Evolutionary conservation across 2,329 filamentous ascomycete species (phyloP).

Genomic region (Hypocreales sp.): DNA sequence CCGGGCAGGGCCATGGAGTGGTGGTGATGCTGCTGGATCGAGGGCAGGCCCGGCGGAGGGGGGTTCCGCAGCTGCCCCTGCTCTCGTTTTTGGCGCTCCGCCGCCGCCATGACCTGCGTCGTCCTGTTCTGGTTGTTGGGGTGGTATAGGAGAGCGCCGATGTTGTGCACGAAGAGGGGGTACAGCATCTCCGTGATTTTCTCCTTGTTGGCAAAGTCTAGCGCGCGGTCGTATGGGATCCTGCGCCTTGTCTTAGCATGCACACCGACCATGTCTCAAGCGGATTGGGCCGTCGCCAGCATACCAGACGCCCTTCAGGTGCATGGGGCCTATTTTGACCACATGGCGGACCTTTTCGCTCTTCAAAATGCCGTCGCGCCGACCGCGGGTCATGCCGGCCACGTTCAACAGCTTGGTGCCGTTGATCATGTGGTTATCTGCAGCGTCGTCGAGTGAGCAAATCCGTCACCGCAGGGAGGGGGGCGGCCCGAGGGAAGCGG

Average conservation of each 20-base stretch:
- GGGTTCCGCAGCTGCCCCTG: slow-evolving; percentile 47
- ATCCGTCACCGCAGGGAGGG: neutral
- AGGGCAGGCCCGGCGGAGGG: slow-evolving; percentile 41
- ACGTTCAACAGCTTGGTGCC: slow-evolving; percentile 95
- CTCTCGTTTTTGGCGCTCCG: slow-evolving; percentile 62
- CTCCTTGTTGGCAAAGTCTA: slow-evolving; percentile 98
- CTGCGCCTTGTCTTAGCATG: slow-evolving; percentile 30
- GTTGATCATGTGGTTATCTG: slow-evolving; percentile 98
- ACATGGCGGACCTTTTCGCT: slow-evolving; percentile 95
- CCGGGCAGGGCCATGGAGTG: slow-evolving; percentile 45
- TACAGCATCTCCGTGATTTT: slow-evolving; percentile 95
- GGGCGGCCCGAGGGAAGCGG: slow-evolving; percentile 4
- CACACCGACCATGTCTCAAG: slow-evolving; percentile 6
- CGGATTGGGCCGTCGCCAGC: slow-evolving; percentile 22
- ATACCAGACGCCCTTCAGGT: slow-evolving; percentile 93
- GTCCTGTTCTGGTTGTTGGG: slow-evolving; percentile 74
- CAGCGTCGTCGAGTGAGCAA: slow-evolving; percentile 1
- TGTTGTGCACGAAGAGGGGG: slow-evolving; percentile 94
- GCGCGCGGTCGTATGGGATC: slow-evolving; percentile 95
- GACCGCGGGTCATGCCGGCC: slow-evolving; percentile 91
- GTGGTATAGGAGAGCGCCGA: slow-evolving; percentile 84
- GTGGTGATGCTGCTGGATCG: slow-evolving; percentile 51
- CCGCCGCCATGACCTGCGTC: slow-evolving; percentile 76
- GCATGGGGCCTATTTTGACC: slow-evolving; percentile 98
- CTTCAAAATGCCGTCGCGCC: slow-evolving; percentile 90